These are phyloP conservation scores for Nannochloris sp. DNA, from an alignment of 139 green algal genomes.

Conservation along the genomic window DNA sequence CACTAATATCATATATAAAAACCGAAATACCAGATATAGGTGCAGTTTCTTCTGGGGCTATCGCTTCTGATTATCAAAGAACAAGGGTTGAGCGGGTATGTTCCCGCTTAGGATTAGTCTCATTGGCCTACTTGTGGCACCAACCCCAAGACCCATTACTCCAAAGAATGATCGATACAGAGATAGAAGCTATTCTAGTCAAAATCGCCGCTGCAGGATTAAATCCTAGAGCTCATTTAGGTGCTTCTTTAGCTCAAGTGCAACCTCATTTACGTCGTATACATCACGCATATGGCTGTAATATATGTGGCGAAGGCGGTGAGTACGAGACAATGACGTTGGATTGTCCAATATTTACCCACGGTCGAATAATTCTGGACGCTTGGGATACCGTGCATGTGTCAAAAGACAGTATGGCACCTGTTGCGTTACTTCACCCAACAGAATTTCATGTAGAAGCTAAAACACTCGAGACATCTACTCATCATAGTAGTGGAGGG, in stretches of 20 bases:
- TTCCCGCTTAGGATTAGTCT: conserved; percentile 70
- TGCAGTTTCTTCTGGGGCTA: conserved; percentile 81
- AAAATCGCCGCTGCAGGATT: conserved; percentile 85
- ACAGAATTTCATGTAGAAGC: conserved; percentile 61
- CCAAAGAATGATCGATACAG: conserved; percentile 48
- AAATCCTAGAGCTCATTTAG: conserved; percentile 75
- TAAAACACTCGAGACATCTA: conserved; percentile 42
- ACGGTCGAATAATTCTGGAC: conserved; percentile 65
- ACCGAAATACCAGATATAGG: conserved; percentile 38
- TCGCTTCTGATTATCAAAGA: conserved; percentile 96
- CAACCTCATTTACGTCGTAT: conserved; percentile 48
- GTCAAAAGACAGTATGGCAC: conserved; percentile 27
- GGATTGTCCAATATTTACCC: conserved; percentile 77
- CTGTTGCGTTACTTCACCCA: conserved; percentile 54
- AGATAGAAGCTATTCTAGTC: conserved; percentile 69
- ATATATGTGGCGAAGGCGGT: conserved; percentile 93
- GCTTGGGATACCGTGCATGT: conserved; percentile 42
- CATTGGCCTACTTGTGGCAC: conserved; percentile 88
- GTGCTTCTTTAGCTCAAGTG: conserved; percentile 54
- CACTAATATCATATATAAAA: conserved; percentile 65
- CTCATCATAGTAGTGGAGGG: too few relatives aligned
- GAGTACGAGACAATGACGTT: conserved; percentile 96
- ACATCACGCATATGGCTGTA: conserved; percentile 63
- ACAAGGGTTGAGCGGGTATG: conserved; percentile 89
- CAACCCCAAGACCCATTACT: conserved; percentile 74